Base-by-base conservation (phyloP, 164 flowering plant genomes). In the Vitis riparia region DNA sequence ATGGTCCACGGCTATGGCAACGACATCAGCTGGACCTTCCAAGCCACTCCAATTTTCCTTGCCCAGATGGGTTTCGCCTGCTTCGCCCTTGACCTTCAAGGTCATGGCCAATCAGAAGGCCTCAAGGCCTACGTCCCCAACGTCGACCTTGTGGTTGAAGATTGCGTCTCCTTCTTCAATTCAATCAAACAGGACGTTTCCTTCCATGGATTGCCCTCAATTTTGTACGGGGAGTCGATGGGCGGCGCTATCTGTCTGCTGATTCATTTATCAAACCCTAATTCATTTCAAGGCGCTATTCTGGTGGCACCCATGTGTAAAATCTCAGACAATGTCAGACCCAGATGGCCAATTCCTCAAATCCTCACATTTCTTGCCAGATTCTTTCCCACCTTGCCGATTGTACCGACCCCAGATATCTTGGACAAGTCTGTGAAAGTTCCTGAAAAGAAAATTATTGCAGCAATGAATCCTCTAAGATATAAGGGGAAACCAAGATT, bases 1-100 rank as follows among this genome's bases (percentile, higher is more conserved):
- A 88, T 91, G 92, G 83, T 92, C 77, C 98, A 94, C 60, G 98
- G 97, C 72, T 94, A 92, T 65, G 98, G 97, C 68, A 92, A 89
- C 73, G 92, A 92, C 82, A 81, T 91, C 83, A 85, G 90, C 83
- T 92, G 97, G 97, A 92, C 92, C 16, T 88, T 91, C 76, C 98
- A 91, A 57, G 68, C 82, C 71, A 94, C 96, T 15, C 76, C 96
- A 1, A 83, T 92, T 83, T 87, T 83, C 87, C 86, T 92, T 10
- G 95, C 97, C 68, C 88, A 83, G 60, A 74, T 68, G 68, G 97
- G 97, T 49, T 94, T 84, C 62, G 92, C 95, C 61, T 89, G 83
- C 69, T 89, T 88, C 62, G 97, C 92, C 63, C 81, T 92, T 9
- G 98, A 94, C 77, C 80, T 92, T 47, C 76, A 90, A 76, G 97